Conservation (phyloP, 225 moss, liverwort and hornwort species). For the Neckera pumila region DNA sequence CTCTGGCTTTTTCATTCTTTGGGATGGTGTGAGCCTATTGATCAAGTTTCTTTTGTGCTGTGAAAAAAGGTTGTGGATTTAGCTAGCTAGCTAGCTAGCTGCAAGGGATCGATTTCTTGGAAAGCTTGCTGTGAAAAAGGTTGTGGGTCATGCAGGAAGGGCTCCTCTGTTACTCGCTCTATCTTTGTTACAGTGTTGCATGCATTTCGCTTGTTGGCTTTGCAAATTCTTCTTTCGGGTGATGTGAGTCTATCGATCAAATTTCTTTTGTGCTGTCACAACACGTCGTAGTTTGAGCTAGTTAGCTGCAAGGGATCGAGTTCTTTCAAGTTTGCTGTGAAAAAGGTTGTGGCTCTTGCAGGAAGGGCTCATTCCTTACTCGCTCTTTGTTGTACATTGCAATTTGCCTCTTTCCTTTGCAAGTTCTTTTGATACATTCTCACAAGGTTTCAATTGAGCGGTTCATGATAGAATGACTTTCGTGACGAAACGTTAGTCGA, state of each 20-base stretch:
- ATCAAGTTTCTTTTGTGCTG: too few relatives aligned
- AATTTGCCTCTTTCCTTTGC: neutral
- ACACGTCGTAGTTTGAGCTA: neutral
- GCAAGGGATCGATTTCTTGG: neutral
- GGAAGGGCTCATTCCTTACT: neutral
- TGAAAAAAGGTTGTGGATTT: too few relatives aligned
- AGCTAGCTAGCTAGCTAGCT: neutral
- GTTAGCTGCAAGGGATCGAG: neutral
- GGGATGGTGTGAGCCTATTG: neutral
- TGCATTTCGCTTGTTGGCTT: neutral
- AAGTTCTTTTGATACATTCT: neutral
- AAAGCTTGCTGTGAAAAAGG: neutral
- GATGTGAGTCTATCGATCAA: neutral
- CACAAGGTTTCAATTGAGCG: neutral
- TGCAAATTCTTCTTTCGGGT: neutral
- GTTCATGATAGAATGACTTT: neutral
- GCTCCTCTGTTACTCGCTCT: neutral
- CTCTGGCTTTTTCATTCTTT: neutral
- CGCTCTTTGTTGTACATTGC: neutral
- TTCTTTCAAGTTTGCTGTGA: neutral
- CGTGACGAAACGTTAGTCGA: neutral
- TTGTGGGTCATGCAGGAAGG: neutral
- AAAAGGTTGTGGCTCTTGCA: too few relatives aligned
- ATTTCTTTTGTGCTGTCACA: too few relatives aligned
- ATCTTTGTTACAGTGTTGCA: too few relatives aligned